phyloP scores from a whole-genome alignment of 495 filamentous ascomycete species.

The Annulohypoxylon stygium region DNA sequence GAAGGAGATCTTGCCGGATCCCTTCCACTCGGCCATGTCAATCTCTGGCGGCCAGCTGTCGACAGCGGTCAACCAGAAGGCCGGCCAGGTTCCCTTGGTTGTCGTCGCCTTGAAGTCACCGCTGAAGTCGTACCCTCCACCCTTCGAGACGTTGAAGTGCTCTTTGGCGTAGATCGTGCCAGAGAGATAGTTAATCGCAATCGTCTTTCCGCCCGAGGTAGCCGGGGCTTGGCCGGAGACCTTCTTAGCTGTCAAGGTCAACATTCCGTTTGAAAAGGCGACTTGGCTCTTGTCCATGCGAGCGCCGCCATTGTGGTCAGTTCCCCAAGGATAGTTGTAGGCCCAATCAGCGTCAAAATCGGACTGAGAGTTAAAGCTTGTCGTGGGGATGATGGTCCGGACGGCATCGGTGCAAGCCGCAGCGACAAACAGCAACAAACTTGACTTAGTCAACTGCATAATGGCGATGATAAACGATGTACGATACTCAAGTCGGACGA shows the following conservation, averaged over 20 bases:
- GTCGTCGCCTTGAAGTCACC: conserved; percentile 66
- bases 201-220: conserved; percentile 60
- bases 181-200: conserved; percentile 67
- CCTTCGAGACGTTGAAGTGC: conserved; percentile 59
- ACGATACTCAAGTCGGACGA: background rate
- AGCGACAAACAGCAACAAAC: conserved; percentile 25
- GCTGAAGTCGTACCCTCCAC: conserved; percentile 66
- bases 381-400: conserved; percentile 64
- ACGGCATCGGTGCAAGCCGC: conserved; percentile 49
- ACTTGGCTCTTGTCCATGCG: conserved; percentile 65
- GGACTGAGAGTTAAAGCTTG: conserved; percentile 65
- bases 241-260: conserved; percentile 63
- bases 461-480: background rate
- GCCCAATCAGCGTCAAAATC: conserved; percentile 65
- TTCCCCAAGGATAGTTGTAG: conserved; percentile 65
- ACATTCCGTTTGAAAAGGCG: conserved; percentile 50
- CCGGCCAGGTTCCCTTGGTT: conserved; percentile 68
- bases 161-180: conserved; percentile 64
- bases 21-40: conserved; percentile 74
- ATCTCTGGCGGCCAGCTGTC: conserved; percentile 74
- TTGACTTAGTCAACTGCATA: conserved; percentile 37
- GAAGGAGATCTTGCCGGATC: conserved; percentile 70
- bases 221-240: conserved; percentile 60
- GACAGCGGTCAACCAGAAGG: conserved; percentile 73
- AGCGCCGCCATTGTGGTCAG: conserved; percentile 65